Evolutionary conservation across 371 early-diverging fungal species (phyloP), one percentile per base, ranked within the genome.

Genomic region (Rhizomucor pusillus): DNA sequence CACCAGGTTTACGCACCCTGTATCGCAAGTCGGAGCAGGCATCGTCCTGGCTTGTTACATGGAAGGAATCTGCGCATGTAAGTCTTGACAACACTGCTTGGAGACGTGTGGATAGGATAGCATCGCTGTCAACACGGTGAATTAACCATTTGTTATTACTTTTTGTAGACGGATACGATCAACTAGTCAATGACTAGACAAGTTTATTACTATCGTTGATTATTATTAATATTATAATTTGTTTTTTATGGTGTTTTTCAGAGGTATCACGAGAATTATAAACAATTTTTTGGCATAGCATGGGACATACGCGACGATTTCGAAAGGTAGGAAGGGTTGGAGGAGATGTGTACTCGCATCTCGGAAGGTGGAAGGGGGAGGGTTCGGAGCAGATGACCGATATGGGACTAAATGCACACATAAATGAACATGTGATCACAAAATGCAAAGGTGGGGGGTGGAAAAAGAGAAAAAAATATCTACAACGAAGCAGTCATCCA

Each of bases 41-140:
- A 73, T 91, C 43, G 82, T 84, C 0, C 62, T 91, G 13, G 91
- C 87, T 4, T 87, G 88, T 49, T 87, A 86, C 55, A 89, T 90
- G 65, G 88, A 92, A 47, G 91, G 93, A 35, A 76, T 86, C 48
- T 70, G 69, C 54, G 78, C 78, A 53, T 78, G 75, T 70, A 72
- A 63, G 69, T 61, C 22, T 23, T 48, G 13, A 23, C n/a, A 7
- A 52, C 23, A n/a, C n/a, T 33, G 39, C 19, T 37, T 22, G 5
- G 23, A 34, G 13, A 37, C 33, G 50, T 16, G n/a, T n/a, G n/a
- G n/a, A n/a, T n/a, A n/a, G n/a, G n/a, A n/a, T n/a, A n/a, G n/a
- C n/a, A n/a, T n/a, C n/a, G n/a, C n/a, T n/a, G n/a, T n/a, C n/a
- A n/a, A n/a, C n/a, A n/a, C n/a, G n/a, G n/a, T n/a, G n/a, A n/a